phyloP scores from a whole-genome alignment of 148 eudicot species.

The Spergularia bocconei region DNA sequence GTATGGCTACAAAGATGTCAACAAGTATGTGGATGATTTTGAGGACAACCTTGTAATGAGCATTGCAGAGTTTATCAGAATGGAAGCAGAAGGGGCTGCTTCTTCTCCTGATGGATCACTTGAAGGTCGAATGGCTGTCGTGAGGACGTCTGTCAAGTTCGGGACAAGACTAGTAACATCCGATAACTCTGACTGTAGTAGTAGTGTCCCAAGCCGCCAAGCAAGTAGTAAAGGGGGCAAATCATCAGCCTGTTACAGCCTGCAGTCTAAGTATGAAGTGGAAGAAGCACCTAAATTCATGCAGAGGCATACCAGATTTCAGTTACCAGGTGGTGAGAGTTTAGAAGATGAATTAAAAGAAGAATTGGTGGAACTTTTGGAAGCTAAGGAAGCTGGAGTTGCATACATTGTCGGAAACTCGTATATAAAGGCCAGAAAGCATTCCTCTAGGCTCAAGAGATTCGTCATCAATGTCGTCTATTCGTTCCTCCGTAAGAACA shows the following conservation, averaged over 20 bases:
- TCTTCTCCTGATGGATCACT: constrained; percentile 13
- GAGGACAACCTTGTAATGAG: constrained; percentile 42
- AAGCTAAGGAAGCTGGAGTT: constrained; percentile 47
- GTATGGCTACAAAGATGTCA: constrained; percentile 49
- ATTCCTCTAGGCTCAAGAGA: constrained; percentile 34
- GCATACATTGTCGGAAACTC: constrained; percentile 48
- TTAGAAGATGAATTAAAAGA: constrained; percentile 31
- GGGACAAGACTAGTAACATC: constrained; percentile 41
- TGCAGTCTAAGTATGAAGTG: constrained; percentile 27
- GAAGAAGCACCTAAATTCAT: constrained; percentile 28
- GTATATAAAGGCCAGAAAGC: constrained; percentile 34
- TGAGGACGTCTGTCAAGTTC: constrained; percentile 41
- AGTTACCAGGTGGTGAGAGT: constrained; percentile 26
- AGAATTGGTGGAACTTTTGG: constrained; percentile 40
- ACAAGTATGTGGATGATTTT: constrained; percentile 36
- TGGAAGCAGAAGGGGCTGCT: constrained; percentile 41
- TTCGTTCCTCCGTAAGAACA: constrained; percentile 39
- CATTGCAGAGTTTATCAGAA: constrained; percentile 45
- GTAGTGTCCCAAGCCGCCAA: constrained; percentile 7
- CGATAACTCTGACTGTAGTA: constrained; percentile 5
- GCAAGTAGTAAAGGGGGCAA: constrained; percentile 16
- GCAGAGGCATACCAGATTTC: constrained; percentile 30
- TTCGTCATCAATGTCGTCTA: constrained; percentile 36
- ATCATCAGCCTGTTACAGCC: constrained; percentile 29
- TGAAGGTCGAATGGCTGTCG: constrained; percentile 46